Percentiles rank a stretch among this genome's conserved stretches.
Evolutionary conservation across 1,284 basidiomycete species (phyloP).

Genomic region (Porodaedalea pini): DNA sequence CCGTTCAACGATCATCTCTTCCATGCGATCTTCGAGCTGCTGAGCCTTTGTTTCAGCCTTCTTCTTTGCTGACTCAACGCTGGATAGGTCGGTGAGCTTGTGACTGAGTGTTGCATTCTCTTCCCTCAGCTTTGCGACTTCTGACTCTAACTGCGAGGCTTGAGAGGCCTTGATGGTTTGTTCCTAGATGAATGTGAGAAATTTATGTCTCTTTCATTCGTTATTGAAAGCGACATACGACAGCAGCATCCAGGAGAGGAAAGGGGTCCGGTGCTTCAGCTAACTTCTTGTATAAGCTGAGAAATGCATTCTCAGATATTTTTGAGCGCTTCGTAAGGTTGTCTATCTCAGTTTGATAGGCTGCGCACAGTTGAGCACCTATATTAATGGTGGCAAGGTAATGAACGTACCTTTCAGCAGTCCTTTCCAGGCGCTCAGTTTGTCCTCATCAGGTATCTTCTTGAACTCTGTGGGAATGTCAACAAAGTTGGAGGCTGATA

Average conservation of each 20-base stretch:
- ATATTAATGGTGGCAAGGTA: constrained; percentile 5
- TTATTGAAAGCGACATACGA: constrained; percentile 48
- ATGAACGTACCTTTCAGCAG: constrained; percentile 69
- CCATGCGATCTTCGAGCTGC: constrained; percentile 86
- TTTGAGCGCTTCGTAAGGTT: constrained; percentile 90
- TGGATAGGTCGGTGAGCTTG: constrained; percentile 62
- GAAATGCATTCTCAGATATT: constrained; percentile 87
- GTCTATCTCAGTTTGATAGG: constrained; percentile 97
- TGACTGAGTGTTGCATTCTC: constrained; percentile 79
- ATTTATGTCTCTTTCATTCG: not conserved
- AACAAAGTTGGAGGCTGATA: constrained; percentile 2
- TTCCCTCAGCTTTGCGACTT: constrained; percentile 66
- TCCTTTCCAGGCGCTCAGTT: constrained; percentile 80
- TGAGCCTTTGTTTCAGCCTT: constrained; percentile 72
- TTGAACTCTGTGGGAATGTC: constrained; percentile 72
- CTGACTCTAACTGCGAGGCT: constrained; percentile 68
- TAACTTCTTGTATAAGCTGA: constrained; percentile 90
- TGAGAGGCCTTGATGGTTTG: constrained; percentile 87
- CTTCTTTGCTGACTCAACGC: constrained; percentile 69
- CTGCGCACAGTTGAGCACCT: constrained; percentile 36
- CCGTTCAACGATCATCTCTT: constrained; percentile 81
- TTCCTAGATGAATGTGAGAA: constrained; percentile 48
- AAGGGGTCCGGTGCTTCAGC: constrained; percentile 96
- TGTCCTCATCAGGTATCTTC: constrained; percentile 85
- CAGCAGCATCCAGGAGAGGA: constrained; percentile 89